Evolutionary conservation across 2,329 filamentous ascomycete species (phyloP), one percentile per base, ranked within the genome.

Genomic region (Berkeleyomyces basicola): DNA sequence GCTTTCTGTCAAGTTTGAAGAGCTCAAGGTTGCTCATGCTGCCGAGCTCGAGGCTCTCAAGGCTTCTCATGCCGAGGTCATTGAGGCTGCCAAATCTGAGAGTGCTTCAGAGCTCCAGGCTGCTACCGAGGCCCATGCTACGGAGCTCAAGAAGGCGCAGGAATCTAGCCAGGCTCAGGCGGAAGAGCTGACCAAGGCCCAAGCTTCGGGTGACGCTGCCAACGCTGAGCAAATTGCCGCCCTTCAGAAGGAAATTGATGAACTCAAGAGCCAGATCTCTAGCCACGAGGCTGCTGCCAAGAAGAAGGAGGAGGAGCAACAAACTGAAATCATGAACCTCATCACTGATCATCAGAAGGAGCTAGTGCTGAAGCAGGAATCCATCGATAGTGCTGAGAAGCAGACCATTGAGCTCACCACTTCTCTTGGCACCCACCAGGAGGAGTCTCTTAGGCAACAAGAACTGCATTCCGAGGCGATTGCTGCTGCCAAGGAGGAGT

Each of bases 151-250:
- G 16, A 70, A 76, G 44, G 70, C 70, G 31, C 23, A 23, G 23
- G 23, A 23, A 23, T 23, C 23, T 23, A 23, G 23, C 23, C 23
- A 23, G 23, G 23, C 23, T 23, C 23, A 23, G 23, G 23, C 23
- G 23, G 23, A 23, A 23, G 70, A 73, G 61, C 75, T 79, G 65
- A 71, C 72, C 3, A 74, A 78, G 63, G 71, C 73, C 11, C 67
- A 77, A 59, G 74, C 76, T 61, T 70, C 72, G 1, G 55, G 60
- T 7, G 51, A 59, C 33, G 59, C 33, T 40, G 59, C 43, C 7
- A 42, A 84, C 66, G 79, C 82, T 61, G 68, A 73, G 10, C 70
- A 81, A 70, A 74, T 85, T 40, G 77, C 81, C 23, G 77, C 79
- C 47, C 70, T 84, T 61, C 74, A 74, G 0, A 68, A 68, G 5